Evolutionary conservation across 345 rosid species (phyloP), one percentile per base, ranked within the genome.

Genomic region (Passiflora organensis): DNA sequence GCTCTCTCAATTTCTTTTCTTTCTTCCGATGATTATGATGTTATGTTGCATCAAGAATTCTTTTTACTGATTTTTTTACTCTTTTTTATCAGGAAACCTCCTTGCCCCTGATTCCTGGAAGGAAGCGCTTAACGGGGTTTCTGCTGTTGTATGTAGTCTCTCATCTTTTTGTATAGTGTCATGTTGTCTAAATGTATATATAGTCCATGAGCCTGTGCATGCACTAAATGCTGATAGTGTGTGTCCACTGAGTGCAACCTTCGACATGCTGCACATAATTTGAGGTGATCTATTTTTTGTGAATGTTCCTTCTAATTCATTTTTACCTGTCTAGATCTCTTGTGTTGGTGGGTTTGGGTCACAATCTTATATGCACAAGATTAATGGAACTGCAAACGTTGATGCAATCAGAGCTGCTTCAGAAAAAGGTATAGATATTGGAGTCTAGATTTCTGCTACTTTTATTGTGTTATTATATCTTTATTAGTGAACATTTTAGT

Each of bases 331-430:
- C 66, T 70, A 94, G 99, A 78, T 94, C 14, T 94, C 99, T 39
- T 94, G 96, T 56, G 83, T 87, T 54, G 97, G 99, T 32, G 96
- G 97, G 49, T 94, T 94, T 73, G 99, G 99, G 62, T 86, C 97
- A 38, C 80, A 87, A 66, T 78, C 97, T 47, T 68, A 85, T 47
- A 94, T 94, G 99, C 87, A 94, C 65, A 89, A 94, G 77, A 83
- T 85, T 62, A 94, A 94, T 4, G 99, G 99, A 23, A 85, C 99
- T 53, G 95, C 97, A 51, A 89, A 94, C 75, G 82, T 89, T 62
- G 85, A 86, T 70, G 97, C 97, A 32, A 79, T 94, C 67, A 79
- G 90, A 76, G 93, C 82, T 65, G 99, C 99, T 66, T 66, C 86
- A 16, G 97, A 89, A 56, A 72, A 85, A 76, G 99, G 97, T 89